A percentile compares a stretch with the other conserved stretches of the same genome.
Evolutionary conservation across 1,284 basidiomycete genomes (phyloP).

Genomic region (Cronartium quercuum): DNA sequence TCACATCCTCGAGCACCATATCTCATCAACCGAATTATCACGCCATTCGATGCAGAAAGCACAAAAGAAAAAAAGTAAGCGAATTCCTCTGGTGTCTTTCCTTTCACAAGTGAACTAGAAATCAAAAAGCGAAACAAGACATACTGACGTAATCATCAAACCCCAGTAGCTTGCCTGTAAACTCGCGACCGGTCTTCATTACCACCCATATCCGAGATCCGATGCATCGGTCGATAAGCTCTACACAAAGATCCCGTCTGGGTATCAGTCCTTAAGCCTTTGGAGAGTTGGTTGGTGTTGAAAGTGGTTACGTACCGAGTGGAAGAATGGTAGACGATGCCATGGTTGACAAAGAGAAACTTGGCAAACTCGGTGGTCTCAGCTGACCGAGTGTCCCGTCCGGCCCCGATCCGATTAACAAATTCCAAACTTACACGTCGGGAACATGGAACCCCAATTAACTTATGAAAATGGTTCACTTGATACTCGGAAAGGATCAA

Average conservation of each 20-base stretch:
- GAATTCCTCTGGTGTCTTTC: neutral
- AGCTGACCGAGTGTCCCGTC: too few species aligned
- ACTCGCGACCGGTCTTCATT: slow-evolving; percentile 49
- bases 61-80: neutral
- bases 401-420: too few species aligned
- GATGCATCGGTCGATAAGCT: slow-evolving; percentile 50
- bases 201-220: slow-evolving; percentile 50
- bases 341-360: too few species aligned
- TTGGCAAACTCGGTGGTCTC: too few species aligned
- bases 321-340: too few species aligned
- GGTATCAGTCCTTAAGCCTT: slow-evolving; percentile 46
- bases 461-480: too few species aligned
- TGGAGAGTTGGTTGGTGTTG: slow-evolving; percentile 34
- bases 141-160: slow-evolving; percentile 51
- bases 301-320: neutral
- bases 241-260: slow-evolving; percentile 39
- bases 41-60: neutral
- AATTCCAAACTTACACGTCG: too few species aligned
- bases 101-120: neutral
- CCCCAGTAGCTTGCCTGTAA: slow-evolving; percentile 49
- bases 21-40: slow-evolving; percentile 41
- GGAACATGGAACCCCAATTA: too few species aligned
- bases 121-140: slow-evolving; percentile 39
- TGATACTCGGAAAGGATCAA: too few species aligned
- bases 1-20: slow-evolving; percentile 50